Evolutionary conservation across 176 grass and related monocot species (phyloP).

Genomic region (Aegilops tauschii): DNA sequence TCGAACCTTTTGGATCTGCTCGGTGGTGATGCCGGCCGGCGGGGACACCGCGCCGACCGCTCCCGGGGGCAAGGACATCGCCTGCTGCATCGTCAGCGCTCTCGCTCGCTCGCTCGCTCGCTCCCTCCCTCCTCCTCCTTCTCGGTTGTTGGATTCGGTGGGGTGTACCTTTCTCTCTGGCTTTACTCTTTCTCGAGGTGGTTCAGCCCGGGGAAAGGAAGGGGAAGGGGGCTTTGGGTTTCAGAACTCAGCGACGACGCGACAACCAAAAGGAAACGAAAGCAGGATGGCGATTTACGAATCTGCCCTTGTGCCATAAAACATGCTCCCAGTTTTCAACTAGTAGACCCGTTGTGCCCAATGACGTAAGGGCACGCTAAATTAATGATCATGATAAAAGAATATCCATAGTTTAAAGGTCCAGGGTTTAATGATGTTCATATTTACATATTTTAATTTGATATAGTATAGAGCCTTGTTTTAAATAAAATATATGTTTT

Average conservation of each 20-base stretch:
- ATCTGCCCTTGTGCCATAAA: not conserved
- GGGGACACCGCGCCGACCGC: slow-evolving; percentile 32
- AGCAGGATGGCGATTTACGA: not conserved
- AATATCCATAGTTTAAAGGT: too few relatives aligned
- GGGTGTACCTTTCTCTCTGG: not conserved
- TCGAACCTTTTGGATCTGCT: slow-evolving; percentile 94
- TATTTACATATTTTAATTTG: too few relatives aligned
- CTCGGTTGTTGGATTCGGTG: not conserved
- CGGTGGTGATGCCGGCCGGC: slow-evolving; percentile 72
- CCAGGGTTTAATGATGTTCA: too few relatives aligned
- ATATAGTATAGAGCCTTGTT: too few relatives aligned
- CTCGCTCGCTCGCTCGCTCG: not conserved
- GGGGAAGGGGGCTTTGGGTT: not conserved
- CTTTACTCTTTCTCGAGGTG: slow-evolving; percentile 13
- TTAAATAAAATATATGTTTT: too few relatives aligned
- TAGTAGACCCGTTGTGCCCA: too few relatives aligned
- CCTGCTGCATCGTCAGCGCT: slow-evolving; percentile 65
- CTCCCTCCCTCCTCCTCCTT: not conserved
- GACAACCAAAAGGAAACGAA: not conserved
- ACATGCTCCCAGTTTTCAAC: too few relatives aligned
- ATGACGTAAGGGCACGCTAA: too few relatives aligned
- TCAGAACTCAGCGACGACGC: not conserved
- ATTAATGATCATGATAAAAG: too few relatives aligned
- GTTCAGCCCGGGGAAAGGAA: not conserved
- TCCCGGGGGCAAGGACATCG: slow-evolving; percentile 48